phyloP scores from a whole-genome alignment of 345 rosid genomes.

The Diplotaxis tenuifolia region DNA sequence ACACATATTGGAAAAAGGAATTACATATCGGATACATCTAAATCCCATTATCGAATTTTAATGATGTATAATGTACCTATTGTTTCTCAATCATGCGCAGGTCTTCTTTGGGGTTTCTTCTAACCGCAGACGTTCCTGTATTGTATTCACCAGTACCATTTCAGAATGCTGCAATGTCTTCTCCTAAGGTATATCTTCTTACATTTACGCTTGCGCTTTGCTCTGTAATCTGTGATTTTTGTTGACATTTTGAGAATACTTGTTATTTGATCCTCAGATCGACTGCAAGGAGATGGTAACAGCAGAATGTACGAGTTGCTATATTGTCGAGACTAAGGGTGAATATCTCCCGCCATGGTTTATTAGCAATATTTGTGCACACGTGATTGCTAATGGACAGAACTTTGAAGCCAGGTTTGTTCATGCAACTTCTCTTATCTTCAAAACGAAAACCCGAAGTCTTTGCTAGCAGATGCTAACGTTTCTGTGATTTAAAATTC shows the following conservation, averaged over 20 bases:
- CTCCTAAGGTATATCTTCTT: conserved; percentile 59
- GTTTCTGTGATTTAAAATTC: conserved; percentile 21
- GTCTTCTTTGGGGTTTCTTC: conserved; percentile 63
- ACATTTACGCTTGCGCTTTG: conserved; percentile 6
- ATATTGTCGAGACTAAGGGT: conserved; percentile 64
- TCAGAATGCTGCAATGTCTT: conserved; percentile 75
- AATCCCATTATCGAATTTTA: not conserved
- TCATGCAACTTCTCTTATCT: not conserved
- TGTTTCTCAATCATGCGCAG: conserved; percentile 44
- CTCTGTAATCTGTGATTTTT: conserved; percentile 8
- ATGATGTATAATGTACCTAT: not conserved
- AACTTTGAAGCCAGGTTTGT: conserved; percentile 77
- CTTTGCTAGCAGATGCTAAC: not conserved
- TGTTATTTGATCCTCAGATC: conserved; percentile 51
- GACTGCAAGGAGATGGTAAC: conserved; percentile 65
- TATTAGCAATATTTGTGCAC: conserved; percentile 59
- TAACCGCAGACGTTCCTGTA: conserved; percentile 71
- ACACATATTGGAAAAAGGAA: not conserved
- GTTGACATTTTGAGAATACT: not conserved
- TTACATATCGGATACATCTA: not conserved
- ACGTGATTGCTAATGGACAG: conserved; percentile 51
- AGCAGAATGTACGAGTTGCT: conserved; percentile 41
- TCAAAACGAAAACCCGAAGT: not conserved
- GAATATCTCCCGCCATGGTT: conserved; percentile 85
- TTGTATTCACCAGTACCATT: conserved; percentile 78